Percentiles rank a stretch among this genome's conserved stretches.
Conservation (phyloP, 2,329 filamentous ascomycete species). For the Lachnellula suecica region DNA sequence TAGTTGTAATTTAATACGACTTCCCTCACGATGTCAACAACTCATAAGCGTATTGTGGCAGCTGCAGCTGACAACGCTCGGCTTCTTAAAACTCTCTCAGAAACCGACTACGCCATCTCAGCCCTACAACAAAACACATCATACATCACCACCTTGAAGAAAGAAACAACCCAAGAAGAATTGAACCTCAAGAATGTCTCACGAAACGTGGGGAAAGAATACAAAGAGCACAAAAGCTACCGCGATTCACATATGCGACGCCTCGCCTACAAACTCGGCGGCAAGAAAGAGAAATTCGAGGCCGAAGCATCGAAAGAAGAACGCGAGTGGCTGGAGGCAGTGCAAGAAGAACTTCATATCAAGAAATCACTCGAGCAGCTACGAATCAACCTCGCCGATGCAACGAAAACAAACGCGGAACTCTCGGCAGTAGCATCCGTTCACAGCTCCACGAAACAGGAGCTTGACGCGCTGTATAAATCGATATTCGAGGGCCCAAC, state of each 20-base stretch:
- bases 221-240: slow-evolving; percentile 51
- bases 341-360: slow-evolving; percentile 47
- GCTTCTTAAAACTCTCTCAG: slow-evolving; percentile 45
- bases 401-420: slow-evolving; percentile 34
- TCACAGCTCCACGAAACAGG: slow-evolving; percentile 41
- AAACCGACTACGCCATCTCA: slow-evolving; percentile 49
- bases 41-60: slow-evolving; percentile 36
- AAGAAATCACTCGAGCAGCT: slow-evolving; percentile 43
- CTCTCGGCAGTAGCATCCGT: slow-evolving; percentile 38
- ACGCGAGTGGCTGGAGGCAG: slow-evolving; percentile 52
- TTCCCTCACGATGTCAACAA: slow-evolving; percentile 10
- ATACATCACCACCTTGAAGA: slow-evolving; percentile 46
- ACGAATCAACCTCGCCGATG: slow-evolving; percentile 39
- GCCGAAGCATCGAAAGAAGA: slow-evolving; percentile 53
- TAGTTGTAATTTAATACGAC: too few species aligned
- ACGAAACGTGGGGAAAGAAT: slow-evolving; percentile 43
- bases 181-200: slow-evolving; percentile 41
- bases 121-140: slow-evolving; percentile 44
- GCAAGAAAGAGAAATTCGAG: slow-evolving; percentile 48
- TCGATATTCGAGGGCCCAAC: slow-evolving; percentile 53
- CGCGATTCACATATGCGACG: slow-evolving; percentile 51
- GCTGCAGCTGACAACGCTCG: slow-evolving; percentile 41
- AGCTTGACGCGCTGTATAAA: slow-evolving; percentile 52
- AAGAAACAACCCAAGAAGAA: slow-evolving; percentile 37
- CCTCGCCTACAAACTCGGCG: slow-evolving; percentile 49